These are phyloP conservation scores for Scolecobasidium constrictum DNA, from an alignment of 2,329 filamentous ascomycete species.

Conservation along the genomic window DNA sequence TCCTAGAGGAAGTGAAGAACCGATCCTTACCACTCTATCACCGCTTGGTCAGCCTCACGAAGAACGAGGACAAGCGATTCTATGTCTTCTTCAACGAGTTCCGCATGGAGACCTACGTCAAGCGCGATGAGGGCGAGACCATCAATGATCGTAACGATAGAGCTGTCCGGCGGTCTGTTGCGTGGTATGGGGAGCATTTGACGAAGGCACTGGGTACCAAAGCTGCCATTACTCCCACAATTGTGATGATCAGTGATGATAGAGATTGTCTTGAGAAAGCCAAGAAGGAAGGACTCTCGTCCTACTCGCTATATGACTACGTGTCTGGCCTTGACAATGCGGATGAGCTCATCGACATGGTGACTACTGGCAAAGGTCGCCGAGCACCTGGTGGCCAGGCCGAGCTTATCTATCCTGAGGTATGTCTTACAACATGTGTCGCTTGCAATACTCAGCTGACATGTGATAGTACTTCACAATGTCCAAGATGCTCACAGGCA, in stretches of 20 bases:
- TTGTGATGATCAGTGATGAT: conserved; percentile 93
- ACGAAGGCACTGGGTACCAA: conserved; percentile 43
- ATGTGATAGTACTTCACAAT: conserved; percentile 60
- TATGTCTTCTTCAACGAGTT: conserved; percentile 99
- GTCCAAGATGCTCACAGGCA: conserved; percentile 88
- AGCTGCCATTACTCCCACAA: conserved; percentile 52
- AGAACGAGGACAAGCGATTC: conserved; percentile 93
- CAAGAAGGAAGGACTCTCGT: conserved; percentile 55
- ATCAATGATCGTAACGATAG: conserved; percentile 97
- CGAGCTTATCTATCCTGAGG: conserved; percentile 72
- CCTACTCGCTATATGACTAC: conserved; percentile 51
- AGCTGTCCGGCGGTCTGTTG: conserved; percentile 72
- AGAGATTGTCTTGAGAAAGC: conserved; percentile 78
- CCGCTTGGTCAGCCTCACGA: conserved; percentile 77
- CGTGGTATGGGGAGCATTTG: conserved; percentile 85
- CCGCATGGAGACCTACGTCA: conserved; percentile 78
- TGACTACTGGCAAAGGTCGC: conserved; percentile 65
- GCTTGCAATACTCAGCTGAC: neutral
- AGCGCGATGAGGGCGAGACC: conserved; percentile 62
- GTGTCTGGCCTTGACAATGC: conserved; percentile 75
- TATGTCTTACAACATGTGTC: neutral
- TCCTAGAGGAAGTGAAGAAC: conserved; percentile 91
- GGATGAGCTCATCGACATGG: conserved; percentile 83
- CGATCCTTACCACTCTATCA: conserved; percentile 92
- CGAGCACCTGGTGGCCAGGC: conserved; percentile 53